Evolutionary conservation across 2,329 filamentous ascomycete species (phyloP).

Genomic region (Diplodia seriata): DNA sequence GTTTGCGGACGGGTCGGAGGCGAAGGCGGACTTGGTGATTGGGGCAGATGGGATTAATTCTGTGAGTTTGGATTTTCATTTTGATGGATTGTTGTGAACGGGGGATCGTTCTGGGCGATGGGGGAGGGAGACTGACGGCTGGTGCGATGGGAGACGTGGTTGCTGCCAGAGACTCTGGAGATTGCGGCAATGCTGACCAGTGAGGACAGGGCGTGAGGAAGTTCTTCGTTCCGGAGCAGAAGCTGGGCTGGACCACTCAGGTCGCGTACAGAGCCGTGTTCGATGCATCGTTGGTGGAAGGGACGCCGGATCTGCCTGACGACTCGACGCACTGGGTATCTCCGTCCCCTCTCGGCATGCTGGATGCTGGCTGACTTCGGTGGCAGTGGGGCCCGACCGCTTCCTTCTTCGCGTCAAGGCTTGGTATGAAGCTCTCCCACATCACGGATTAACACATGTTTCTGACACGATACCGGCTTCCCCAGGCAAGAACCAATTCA

Average conservation of each 20-base stretch:
- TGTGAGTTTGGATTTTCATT: conserved; percentile 42
- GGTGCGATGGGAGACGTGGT: too few species aligned
- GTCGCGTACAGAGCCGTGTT: conserved; percentile 50
- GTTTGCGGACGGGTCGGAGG: conserved; percentile 44
- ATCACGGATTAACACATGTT: background rate
- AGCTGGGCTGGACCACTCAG: conserved; percentile 45
- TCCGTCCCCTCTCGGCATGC: too few species aligned
- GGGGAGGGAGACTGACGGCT: background rate
- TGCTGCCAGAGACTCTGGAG: too few species aligned
- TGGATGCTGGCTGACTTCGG: background rate
- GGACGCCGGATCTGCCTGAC: conserved; percentile 44
- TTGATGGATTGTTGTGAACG: too few species aligned
- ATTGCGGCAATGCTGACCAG: conserved; percentile 35
- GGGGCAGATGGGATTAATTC: conserved; percentile 51
- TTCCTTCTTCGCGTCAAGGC: conserved; percentile 44
- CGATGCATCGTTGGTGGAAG: conserved; percentile 42
- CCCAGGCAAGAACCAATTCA: conserved; percentile 38
- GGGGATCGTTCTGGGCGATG: background rate
- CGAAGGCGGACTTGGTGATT: conserved; percentile 43
- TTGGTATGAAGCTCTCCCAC: conserved; percentile 36
- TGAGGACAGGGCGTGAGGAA: conserved; percentile 11
- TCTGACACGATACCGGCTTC: background rate
- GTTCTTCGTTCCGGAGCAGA: conserved; percentile 21
- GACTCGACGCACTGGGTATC: conserved; percentile 46
- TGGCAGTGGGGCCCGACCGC: conserved; percentile 42